Conservation (phyloP, 2,329 filamentous ascomycete genomes). For the Talaromyces atroroseus region DNA sequence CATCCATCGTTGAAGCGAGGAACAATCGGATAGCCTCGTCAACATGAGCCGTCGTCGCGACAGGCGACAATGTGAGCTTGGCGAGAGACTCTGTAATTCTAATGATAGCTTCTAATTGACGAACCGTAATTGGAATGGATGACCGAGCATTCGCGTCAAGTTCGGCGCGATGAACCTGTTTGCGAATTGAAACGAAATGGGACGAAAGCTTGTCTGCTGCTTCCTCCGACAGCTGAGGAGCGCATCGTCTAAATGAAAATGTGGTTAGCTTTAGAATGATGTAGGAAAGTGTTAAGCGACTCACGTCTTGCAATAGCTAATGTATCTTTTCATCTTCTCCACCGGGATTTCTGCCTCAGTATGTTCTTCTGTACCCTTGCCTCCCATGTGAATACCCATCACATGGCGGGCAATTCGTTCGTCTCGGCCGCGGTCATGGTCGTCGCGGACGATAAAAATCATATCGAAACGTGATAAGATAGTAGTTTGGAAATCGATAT, state of each 20-base stretch:
- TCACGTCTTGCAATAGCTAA: constrained; percentile 93
- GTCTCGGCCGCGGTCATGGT: constrained; percentile 83
- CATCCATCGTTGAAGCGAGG: constrained; percentile 95
- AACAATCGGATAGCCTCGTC: constrained; percentile 97
- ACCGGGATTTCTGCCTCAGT: constrained; percentile 83
- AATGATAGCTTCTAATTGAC: constrained; percentile 93
- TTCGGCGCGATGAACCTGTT: constrained; percentile 88
- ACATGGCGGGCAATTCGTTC: constrained; percentile 94
- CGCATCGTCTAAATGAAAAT: constrained; percentile 62
- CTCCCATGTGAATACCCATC: constrained; percentile 94
- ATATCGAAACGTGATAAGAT: constrained; percentile 98
- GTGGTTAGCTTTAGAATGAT: constrained; percentile 14
- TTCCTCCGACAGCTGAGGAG: constrained; percentile 81
- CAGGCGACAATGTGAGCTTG: constrained; percentile 77
- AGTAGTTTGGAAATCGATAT: constrained; percentile 98
- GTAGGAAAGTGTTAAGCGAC: constrained; percentile 28
- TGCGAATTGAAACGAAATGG: constrained; percentile 93
- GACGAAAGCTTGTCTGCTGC: constrained; percentile 94
- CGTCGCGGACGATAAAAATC: constrained; percentile 98
- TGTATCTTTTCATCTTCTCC: constrained; percentile 95
- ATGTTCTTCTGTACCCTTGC: constrained; percentile 73
- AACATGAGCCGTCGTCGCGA: constrained; percentile 86
- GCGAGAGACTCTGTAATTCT: constrained; percentile 95
- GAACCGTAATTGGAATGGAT: constrained; percentile 94
- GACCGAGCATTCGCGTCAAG: constrained; percentile 83